Base-by-base conservation (phyloP, 2,329 filamentous ascomycete species). In the Trichoderma brevicompactum region DNA sequence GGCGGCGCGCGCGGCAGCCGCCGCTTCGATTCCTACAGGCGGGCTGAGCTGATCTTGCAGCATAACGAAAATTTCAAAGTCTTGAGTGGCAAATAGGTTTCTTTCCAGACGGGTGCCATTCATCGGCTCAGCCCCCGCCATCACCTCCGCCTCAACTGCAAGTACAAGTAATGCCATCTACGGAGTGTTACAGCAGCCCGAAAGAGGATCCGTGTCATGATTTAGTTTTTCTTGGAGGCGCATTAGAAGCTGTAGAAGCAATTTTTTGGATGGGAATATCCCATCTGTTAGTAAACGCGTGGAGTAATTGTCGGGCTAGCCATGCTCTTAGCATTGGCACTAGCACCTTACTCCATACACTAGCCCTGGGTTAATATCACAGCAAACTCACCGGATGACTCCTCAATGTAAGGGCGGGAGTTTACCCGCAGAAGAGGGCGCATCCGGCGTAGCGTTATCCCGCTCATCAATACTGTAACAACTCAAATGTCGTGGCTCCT, bases 371-470 rank as follows among this genome's bases (percentile, higher is more conserved):
- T 62, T 38, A 36, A 23, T 50, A 52, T 43, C 23, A 34, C 12
- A 56, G 15, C 54, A 12, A 19, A 38, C 17, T 62, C 59, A 46
- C 59, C 59, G 59, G 59, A 62, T 62, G 59, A 62, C 59, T 62
- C 46, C 34, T 38, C 48, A 32, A 50, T 23, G 23, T 32, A 28
- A 28, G 23, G 23, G 23, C 23, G 23, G 23, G 3, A 46, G 48
- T n/a, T 34, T 34, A 34, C 48, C 48, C 56, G 15, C 19, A 7
- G 8, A 17, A 17, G 58, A 19, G 49, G 46, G 43, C 17, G 41
- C 32, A 48, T 36, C 55, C 41, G 43, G 55, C 55, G 17, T 19
- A 59, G 55, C 32, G 55, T 49, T 55, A 41, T 55, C 52, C 52
- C 55, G 32, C 55, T 10, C 10, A 17, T 59, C 23, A 48, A 28